Percentiles rank a stretch among this genome's conserved stretches.
Conservation (phyloP, 345 rosid species). For the Brassica cretica region DNA sequence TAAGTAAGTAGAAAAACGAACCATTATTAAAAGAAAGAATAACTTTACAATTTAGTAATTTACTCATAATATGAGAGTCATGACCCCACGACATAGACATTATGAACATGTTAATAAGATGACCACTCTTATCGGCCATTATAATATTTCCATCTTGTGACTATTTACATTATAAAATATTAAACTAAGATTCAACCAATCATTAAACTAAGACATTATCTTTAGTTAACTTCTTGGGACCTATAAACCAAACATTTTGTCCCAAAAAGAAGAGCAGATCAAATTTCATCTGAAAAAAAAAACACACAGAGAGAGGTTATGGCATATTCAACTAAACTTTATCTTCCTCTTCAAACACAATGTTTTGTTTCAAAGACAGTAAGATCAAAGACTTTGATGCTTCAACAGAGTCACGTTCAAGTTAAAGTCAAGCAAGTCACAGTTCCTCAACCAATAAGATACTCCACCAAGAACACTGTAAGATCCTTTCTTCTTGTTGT, state of each 20-base stretch:
- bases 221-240: background rate
- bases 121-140: constrained; percentile 19
- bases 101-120: constrained; percentile 9
- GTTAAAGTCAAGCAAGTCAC: constrained; percentile 43
- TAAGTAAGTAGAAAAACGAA: constrained; percentile 4
- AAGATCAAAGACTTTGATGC: constrained; percentile 42
- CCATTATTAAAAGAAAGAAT: background rate
- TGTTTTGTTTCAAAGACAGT: constrained; percentile 33
- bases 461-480: constrained; percentile 67
- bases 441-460: constrained; percentile 53
- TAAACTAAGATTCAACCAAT: constrained; percentile 32
- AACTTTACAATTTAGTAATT: background rate
- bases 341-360: constrained; percentile 35
- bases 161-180: constrained; percentile 9
- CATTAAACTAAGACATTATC: background rate
- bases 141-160: constrained; percentile 23
- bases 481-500: background rate
- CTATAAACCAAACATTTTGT: constrained; percentile 36
- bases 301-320: constrained; percentile 20
- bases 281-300: constrained; percentile 14
- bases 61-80: background rate
- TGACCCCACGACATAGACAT: constrained; percentile 34
- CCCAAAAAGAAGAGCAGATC: constrained; percentile 33
- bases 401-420: constrained; percentile 40
- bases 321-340: constrained; percentile 46